phyloP scores from a whole-genome alignment of 306 rosid species.

The Castanea mollissima region DNA sequence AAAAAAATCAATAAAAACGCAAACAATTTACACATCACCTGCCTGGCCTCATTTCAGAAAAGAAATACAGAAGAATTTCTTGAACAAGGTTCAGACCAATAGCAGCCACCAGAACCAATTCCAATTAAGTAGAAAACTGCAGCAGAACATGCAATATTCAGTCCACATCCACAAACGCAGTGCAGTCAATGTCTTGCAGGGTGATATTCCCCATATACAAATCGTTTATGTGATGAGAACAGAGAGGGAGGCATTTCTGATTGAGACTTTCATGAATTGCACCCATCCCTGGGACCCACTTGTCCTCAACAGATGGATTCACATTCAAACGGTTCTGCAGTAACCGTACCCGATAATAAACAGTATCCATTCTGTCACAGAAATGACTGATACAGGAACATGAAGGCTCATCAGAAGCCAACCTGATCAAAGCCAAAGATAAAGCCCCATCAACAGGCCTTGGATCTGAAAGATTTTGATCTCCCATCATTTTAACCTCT shows the following conservation, averaged over 20 bases:
- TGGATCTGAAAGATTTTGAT: slow-evolving; percentile 73
- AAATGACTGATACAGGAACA: slow-evolving; percentile 69
- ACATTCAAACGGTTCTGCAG: slow-evolving; percentile 47
- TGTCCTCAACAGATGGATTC: too few species aligned
- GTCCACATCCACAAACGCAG: slow-evolving; percentile 47
- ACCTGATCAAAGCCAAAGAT: slow-evolving; percentile 61
- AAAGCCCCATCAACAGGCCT: slow-evolving; percentile 73
- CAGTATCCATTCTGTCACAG: slow-evolving; percentile 57
- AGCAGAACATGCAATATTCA: slow-evolving; percentile 24
- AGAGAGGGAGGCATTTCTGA: slow-evolving; percentile 73
- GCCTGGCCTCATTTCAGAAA: neutral
- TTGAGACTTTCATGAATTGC: slow-evolving; percentile 65
- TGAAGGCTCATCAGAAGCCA: slow-evolving; percentile 71
- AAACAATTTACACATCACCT: neutral
- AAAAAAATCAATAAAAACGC: neutral
- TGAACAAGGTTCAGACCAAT: neutral
- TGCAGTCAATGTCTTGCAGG: slow-evolving; percentile 72
- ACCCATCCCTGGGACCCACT: slow-evolving; percentile 71
- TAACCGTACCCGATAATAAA: slow-evolving; percentile 60
- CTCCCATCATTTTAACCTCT: slow-evolving; percentile 95
- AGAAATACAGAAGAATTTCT: neutral
- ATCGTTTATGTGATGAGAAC: slow-evolving; percentile 64
- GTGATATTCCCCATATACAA: slow-evolving; percentile 69
- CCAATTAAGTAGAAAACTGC: neutral
- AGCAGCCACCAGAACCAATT: neutral